Evolutionary conservation across 1,284 basidiomycete species (phyloP), one percentile per base, ranked within the genome.

Genomic region (Phylloporus gajari): DNA sequence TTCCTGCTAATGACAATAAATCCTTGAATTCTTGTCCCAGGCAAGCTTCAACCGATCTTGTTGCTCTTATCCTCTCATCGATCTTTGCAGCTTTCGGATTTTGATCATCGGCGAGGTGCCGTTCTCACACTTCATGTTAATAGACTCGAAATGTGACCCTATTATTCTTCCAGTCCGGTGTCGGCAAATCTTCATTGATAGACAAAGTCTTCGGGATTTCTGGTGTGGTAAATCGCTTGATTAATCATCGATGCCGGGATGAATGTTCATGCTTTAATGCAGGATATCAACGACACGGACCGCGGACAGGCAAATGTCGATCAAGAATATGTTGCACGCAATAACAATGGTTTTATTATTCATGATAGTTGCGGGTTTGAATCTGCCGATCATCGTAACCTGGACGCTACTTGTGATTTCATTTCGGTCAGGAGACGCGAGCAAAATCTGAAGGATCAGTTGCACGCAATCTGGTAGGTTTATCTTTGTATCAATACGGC

Each of bases 401-500:
- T 69, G 25, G 30, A 7, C 5, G 15, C 6, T 2, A 63, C 15
- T 25, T 30, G 27, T 35, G 3, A 46, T 12, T 71, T 70, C 32
- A 69, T 71, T 25, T 40, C 15, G 46, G 5, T 5, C n/a, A 64
- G 65, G 48, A 65, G 27, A 56, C 1, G 5, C 15, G 62, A 11
- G 56, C 68, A n/a, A 19, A 59, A 51, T 13, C 27, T 70, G 35
- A 66, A 67, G 12, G 65, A 61, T 12, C 68, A 64, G 25, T 38
- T 70, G 19, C 70, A 71, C 35, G 69, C 68, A 5, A 23, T 72
- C 64, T 72, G 68, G 71, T 72, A 30, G 40, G 73, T n/a, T n/a
- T 48, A 9, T 30, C 9, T 6, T 12, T 40, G 6, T 5, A 32
- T 4, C 3, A 2, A 30, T 32, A 51, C n/a, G 19, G n/a, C 7